Conservation (phyloP, 2,329 filamentous ascomycete genomes). For the Cladorrhinum sp. region DNA sequence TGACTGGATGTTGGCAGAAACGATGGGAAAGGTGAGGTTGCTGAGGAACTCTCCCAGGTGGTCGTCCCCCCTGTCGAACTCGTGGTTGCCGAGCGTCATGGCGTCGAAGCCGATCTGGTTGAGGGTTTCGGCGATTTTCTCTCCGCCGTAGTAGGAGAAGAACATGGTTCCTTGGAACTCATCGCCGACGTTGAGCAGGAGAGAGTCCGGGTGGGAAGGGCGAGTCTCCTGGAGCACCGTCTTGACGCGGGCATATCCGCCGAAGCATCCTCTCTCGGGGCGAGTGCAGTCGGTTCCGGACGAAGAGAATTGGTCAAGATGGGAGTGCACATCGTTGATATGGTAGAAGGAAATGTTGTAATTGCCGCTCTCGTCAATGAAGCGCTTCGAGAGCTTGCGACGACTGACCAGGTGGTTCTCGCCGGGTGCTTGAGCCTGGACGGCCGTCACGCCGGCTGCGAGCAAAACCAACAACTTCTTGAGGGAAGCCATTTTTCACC, state of each 20-base stretch:
- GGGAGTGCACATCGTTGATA: constrained; percentile 67
- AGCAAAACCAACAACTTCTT: background rate
- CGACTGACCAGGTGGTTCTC: constrained; percentile 51
- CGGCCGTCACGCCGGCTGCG: background rate
- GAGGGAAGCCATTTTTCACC: constrained; percentile 3
- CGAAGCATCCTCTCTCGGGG: constrained; percentile 57
- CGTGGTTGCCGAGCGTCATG: constrained; percentile 67
- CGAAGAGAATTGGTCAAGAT: constrained; percentile 60
- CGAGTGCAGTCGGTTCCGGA: constrained; percentile 61
- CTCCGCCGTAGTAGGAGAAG: constrained; percentile 63
- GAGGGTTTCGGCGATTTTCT: constrained; percentile 65
- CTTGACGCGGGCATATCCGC: constrained; percentile 64
- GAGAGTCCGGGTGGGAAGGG: constrained; percentile 55
- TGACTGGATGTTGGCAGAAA: constrained; percentile 63
- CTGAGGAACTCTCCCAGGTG: constrained; percentile 58
- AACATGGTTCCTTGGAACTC: constrained; percentile 69
- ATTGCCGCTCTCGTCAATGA: constrained; percentile 46
- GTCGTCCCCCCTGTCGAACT: constrained; percentile 64
- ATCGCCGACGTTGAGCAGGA: constrained; percentile 65
- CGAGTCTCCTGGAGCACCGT: constrained; percentile 56
- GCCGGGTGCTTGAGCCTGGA: background rate
- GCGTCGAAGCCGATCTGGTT: constrained; percentile 65
- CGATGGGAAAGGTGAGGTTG: constrained; percentile 63
- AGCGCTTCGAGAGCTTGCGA: constrained; percentile 45
- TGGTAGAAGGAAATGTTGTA: constrained; percentile 65